These are phyloP conservation scores for Eucalyptus guilfoylei DNA, from an alignment of 345 rosid species.

Conservation along the genomic window DNA sequence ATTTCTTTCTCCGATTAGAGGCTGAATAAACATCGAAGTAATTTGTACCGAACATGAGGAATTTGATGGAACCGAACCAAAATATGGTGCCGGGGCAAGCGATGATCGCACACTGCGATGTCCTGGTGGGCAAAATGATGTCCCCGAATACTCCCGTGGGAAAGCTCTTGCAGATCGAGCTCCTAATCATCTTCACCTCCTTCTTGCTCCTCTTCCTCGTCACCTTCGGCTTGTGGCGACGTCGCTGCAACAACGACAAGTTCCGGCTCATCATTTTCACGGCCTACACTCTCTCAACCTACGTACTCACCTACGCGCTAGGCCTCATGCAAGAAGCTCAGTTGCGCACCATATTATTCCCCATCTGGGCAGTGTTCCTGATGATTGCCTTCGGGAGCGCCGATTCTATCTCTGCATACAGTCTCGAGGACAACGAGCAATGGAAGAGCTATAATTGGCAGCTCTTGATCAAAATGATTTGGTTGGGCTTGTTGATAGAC, in stretches of 20 bases:
- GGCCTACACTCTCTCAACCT: neutral
- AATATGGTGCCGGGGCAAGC: neutral
- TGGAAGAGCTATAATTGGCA: neutral
- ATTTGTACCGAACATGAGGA: neutral
- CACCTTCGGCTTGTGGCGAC: neutral
- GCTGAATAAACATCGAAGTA: neutral
- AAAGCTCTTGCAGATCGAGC: neutral
- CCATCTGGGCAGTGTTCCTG: neutral
- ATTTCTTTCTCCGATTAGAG: neutral
- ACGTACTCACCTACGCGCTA: neutral
- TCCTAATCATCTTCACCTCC: neutral
- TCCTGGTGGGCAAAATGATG: neutral
- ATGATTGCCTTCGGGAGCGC: neutral
- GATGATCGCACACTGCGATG: neutral
- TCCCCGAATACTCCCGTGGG: fast-evolving
- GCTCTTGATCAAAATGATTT: fast-evolving
- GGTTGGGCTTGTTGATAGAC: neutral
- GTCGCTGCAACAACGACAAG: neutral
- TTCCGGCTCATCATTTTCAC: neutral
- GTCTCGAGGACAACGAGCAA: neutral
- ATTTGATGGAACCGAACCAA: neutral
- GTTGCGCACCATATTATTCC: neutral
- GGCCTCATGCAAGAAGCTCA: neutral
- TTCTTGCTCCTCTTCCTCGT: neutral
- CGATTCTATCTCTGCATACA: neutral